Evolutionary conservation across 306 rosid species (phyloP).

Genomic region (Leucaena leucocephala): DNA sequence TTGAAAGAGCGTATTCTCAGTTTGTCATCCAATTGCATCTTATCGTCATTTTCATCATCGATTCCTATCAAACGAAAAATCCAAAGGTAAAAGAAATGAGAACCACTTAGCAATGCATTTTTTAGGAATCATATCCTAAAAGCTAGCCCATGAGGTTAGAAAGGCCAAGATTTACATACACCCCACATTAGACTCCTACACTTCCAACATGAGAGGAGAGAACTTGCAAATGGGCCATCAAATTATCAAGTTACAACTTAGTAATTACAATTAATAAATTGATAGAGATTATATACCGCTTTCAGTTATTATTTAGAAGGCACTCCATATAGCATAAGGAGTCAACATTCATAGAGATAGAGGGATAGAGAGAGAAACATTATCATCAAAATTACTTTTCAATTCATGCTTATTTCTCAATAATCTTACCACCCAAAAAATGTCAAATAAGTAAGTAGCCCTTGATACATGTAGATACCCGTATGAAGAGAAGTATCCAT

Average conservation of each 20-base stretch:
- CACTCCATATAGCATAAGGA: neutral
- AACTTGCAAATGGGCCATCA: neutral
- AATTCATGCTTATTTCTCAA: neutral
- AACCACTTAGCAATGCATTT: slow-evolving; percentile 18
- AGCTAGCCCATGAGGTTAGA: neutral
- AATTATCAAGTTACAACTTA: too few species aligned
- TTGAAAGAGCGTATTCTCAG: slow-evolving; percentile 69
- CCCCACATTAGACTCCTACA: neutral
- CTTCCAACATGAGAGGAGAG: neutral
- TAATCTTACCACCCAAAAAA: neutral
- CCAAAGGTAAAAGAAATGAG: slow-evolving; percentile 7
- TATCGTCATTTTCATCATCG: slow-evolving; percentile 83
- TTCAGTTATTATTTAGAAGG: neutral
- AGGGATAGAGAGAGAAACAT: neutral
- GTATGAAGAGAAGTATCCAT: slow-evolving; percentile 31
- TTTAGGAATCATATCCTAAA: neutral
- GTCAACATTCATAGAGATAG: neutral
- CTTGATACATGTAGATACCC: neutral
- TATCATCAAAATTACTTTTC: neutral
- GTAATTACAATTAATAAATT: too few species aligned
- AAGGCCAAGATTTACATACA: neutral
- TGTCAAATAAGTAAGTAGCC: neutral
- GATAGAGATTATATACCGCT: neutral
- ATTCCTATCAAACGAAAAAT: slow-evolving; percentile 61
- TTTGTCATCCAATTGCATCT: slow-evolving; percentile 81